Percentiles rank a stretch among this genome's conserved stretches.
These are phyloP conservation scores for Fusarium caatingaense DNA, from an alignment of 2,329 filamentous ascomycete species.

Conservation along the genomic window DNA sequence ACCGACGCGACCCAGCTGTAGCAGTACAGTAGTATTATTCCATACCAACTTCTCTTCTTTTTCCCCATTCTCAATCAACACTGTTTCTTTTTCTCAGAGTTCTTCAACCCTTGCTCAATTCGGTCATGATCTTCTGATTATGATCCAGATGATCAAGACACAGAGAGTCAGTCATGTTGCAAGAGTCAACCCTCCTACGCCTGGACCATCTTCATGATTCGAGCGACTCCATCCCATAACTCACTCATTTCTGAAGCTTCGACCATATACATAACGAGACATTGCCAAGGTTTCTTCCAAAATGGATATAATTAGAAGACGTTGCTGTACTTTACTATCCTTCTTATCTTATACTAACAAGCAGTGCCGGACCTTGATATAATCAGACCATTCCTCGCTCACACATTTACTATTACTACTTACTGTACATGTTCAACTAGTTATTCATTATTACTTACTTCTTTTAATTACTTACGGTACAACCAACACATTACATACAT, in stretches of 20 bases:
- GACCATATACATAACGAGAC: conserved; percentile 6
- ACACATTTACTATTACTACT: background rate
- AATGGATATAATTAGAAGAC: conserved; percentile 29
- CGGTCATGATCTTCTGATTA: background rate
- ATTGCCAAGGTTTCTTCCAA: background rate
- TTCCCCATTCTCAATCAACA: background rate
- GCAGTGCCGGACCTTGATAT: conserved; percentile 16
- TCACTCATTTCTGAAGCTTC: conserved; percentile 1
- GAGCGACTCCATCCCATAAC: background rate
- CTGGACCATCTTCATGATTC: conserved; percentile 6
- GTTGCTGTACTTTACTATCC: conserved; percentile 1
- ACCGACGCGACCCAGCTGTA: background rate
- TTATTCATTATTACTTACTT: background rate
- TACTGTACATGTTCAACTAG: background rate
- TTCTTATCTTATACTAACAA: conserved; percentile 7
- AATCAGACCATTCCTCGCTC: background rate
- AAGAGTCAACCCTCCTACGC: conserved; percentile 1
- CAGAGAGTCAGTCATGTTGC: background rate
- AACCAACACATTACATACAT: background rate
- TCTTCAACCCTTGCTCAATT: background rate
- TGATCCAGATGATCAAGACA: background rate
- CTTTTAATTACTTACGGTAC: background rate
- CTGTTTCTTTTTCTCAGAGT: background rate
- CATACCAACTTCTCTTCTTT: background rate
- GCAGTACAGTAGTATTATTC: background rate